phyloP scores from a whole-genome alignment of 2,329 filamentous ascomycete species.

The Fusarium circinatum region DNA sequence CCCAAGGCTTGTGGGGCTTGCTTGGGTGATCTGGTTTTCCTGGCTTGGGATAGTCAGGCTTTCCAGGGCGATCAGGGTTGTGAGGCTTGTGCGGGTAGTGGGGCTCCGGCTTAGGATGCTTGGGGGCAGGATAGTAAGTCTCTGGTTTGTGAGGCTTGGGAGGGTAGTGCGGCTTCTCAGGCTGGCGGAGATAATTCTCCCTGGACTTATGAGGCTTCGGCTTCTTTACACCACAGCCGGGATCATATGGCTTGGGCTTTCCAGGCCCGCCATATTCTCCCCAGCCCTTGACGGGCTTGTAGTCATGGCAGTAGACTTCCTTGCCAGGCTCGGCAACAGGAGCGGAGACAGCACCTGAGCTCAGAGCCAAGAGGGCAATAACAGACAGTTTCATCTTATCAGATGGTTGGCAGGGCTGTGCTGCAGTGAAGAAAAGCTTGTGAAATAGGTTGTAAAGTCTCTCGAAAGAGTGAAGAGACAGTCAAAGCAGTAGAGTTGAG shows the following conservation, averaged over 20 bases:
- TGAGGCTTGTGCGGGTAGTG: not conserved
- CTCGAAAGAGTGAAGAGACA: not conserved
- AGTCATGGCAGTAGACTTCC: not conserved
- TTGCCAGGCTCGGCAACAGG: not conserved
- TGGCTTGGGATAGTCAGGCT: not conserved
- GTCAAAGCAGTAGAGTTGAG: not conserved
- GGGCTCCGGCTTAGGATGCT: not conserved
- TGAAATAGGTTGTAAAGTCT: not conserved
- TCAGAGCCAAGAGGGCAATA: conserved; percentile 7
- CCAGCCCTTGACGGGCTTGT: not conserved
- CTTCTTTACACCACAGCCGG: not conserved
- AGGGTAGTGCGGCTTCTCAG: not conserved
- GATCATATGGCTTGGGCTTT: not conserved
- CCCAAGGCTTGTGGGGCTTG: not conserved
- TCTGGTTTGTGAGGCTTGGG: not conserved
- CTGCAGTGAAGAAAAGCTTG: not conserved
- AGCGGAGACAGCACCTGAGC: conserved; percentile 1
- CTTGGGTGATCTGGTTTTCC: not conserved
- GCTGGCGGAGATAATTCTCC: not conserved
- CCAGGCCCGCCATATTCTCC: not conserved
- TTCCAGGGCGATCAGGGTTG: not conserved
- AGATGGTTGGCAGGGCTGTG: not conserved
- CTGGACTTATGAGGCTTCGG: not conserved
- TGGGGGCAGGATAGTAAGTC: not conserved
- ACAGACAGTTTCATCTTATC: conserved; percentile 21